A percentile compares a stretch with the other conserved stretches of the same genome.
These are phyloP conservation scores for Bipolaris zeicola DNA, from an alignment of 2,329 filamentous ascomycete species.

Conservation along the genomic window DNA sequence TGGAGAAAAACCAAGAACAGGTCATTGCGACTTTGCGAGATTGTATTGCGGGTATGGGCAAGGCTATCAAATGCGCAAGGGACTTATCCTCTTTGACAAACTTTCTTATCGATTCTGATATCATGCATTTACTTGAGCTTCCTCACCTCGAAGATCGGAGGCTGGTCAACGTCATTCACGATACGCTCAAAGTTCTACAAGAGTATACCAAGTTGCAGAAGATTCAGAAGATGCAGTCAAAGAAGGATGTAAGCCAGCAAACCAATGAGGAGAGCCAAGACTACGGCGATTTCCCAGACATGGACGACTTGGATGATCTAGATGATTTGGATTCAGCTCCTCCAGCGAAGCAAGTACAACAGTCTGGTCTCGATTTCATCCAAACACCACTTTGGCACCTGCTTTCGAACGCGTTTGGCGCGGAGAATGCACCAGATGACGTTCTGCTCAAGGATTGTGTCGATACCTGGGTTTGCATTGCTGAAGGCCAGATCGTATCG, in stretches of 20 bases:
- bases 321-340: constrained; percentile 37
- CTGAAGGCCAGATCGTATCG: constrained; percentile 53
- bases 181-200: constrained; percentile 57
- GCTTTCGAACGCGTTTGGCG: constrained; percentile 66
- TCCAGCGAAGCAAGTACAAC: not conserved
- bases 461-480: constrained; percentile 61
- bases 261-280: constrained; percentile 67
- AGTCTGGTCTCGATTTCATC: constrained; percentile 47
- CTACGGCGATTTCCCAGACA: constrained; percentile 63
- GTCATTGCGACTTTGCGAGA: constrained; percentile 61
- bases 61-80: constrained; percentile 52
- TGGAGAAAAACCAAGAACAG: constrained; percentile 62
- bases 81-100: constrained; percentile 49
- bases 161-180: constrained; percentile 54
- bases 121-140: constrained; percentile 56
- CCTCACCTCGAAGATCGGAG: constrained; percentile 57
- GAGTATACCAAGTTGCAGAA: constrained; percentile 43
- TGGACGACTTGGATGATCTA: constrained; percentile 55
- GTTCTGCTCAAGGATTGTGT: constrained; percentile 57
- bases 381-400: constrained; percentile 59
- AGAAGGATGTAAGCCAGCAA: constrained; percentile 39
- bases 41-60: constrained; percentile 58
- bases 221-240: constrained; percentile 11
- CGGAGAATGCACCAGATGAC: constrained; percentile 61
- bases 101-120: constrained; percentile 53